Evolutionary conservation across 208 protist genomes (phyloP).

Genomic region (Plasmodiophora brassicae): DNA sequence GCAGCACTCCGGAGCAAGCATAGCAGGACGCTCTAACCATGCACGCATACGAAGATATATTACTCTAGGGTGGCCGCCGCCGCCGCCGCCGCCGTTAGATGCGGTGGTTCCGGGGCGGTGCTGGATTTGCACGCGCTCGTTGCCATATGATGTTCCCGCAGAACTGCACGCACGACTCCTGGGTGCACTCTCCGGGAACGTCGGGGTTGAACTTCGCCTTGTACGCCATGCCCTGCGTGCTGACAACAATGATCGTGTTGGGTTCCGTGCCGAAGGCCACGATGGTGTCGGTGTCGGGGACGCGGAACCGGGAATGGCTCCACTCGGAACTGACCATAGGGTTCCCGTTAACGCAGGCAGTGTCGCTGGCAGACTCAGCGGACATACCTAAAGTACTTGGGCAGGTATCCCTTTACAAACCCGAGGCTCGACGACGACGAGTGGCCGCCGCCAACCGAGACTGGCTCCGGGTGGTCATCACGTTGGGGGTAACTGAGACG

Average conservation of each 20-base stretch:
- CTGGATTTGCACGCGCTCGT: too few relatives aligned
- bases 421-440: constrained; percentile 37
- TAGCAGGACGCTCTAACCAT: too few relatives aligned
- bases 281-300: constrained; percentile 59
- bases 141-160: too few relatives aligned
- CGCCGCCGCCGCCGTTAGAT: too few relatives aligned
- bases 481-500: not conserved
- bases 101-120: too few relatives aligned
- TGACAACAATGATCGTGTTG: constrained; percentile 58
- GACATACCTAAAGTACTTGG: too few relatives aligned
- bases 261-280: constrained; percentile 58
- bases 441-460: not conserved
- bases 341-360: too few relatives aligned
- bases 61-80: too few relatives aligned
- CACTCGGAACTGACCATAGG: constrained; percentile 66
- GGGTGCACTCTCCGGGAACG: constrained; percentile 24
- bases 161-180: not conserved
- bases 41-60: too few relatives aligned
- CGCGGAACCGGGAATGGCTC: constrained; percentile 64
- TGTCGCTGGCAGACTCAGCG: too few relatives aligned
- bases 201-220: constrained; percentile 49
- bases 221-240: constrained; percentile 45
- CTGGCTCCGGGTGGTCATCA: not conserved
- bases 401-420: constrained; percentile 54
- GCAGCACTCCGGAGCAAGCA: too few relatives aligned